Evolutionary conservation across 495 filamentous ascomycete genomes (phyloP).

Genomic region (Lindgomyces ingoldianus): DNA sequence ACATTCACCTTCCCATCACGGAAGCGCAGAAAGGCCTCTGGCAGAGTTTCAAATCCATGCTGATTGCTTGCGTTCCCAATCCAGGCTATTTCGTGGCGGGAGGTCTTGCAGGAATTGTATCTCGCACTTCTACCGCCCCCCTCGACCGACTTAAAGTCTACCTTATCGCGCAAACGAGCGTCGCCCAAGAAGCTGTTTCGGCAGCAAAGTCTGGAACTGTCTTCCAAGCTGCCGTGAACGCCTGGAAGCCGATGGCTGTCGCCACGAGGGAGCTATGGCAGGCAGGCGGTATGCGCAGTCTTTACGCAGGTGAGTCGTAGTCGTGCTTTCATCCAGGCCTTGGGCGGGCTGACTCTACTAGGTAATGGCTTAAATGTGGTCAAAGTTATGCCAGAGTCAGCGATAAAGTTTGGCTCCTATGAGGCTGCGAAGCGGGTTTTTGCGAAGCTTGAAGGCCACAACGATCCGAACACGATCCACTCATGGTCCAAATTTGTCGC

Average conservation of each 20-base stretch:
- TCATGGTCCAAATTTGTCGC: slow-evolving; percentile 85
- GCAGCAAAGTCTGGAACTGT: slow-evolving; percentile 73
- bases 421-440: slow-evolving; percentile 90
- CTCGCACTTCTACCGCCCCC: slow-evolving; percentile 89
- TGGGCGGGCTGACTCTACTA: slow-evolving; percentile 49
- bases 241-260: slow-evolving; percentile 65
- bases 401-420: slow-evolving; percentile 95
- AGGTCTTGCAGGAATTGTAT: slow-evolving; percentile 87
- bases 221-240: slow-evolving; percentile 64
- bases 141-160: slow-evolving; percentile 97
- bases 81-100: slow-evolving; percentile 98
- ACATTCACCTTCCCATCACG: slow-evolving; percentile 10
- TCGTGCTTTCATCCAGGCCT: slow-evolving; percentile 31
- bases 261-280: slow-evolving; percentile 77
- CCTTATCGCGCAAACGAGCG: slow-evolving; percentile 85
- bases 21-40: slow-evolving; percentile 18
- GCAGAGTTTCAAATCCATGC: slow-evolving; percentile 47
- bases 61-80: slow-evolving; percentile 66
- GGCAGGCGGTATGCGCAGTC: slow-evolving; percentile 83
- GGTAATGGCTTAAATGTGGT: slow-evolving; percentile 95
- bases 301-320: slow-evolving; percentile 80
- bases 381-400: slow-evolving; percentile 97
- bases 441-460: slow-evolving; percentile 83
- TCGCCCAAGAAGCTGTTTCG: slow-evolving; percentile 58
- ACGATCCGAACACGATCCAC: slow-evolving; percentile 71